phyloP scores from a whole-genome alignment of 1,139 yeast genomes.

The Fermentozyma sake region DNA sequence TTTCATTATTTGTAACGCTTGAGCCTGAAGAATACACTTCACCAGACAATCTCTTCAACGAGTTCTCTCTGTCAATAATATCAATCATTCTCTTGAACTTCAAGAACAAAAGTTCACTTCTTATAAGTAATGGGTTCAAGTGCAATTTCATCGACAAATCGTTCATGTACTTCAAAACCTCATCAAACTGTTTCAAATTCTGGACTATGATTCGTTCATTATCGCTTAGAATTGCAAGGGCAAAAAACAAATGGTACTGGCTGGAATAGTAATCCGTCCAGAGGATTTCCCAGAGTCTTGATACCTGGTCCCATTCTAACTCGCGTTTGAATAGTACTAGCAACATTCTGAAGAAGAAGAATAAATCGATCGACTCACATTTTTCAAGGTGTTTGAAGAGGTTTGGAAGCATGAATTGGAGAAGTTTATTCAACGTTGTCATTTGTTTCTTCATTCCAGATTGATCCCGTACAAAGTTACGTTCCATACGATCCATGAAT shows the following conservation, averaged over 20 bases:
- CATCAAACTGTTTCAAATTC: constrained; percentile 77
- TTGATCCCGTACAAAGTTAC: constrained; percentile 88
- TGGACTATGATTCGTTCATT: constrained; percentile 75
- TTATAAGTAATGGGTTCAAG: constrained; percentile 65
- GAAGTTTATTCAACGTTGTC: constrained; percentile 73
- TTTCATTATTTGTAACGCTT: constrained; percentile 5
- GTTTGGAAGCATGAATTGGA: constrained; percentile 84
- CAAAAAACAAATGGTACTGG: constrained; percentile 83
- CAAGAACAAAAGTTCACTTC: constrained; percentile 79
- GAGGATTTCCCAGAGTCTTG: constrained; percentile 82
- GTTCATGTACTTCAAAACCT: constrained; percentile 87
- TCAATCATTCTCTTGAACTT: constrained; percentile 76
- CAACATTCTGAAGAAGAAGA: constrained; percentile 92
- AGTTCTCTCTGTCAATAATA: constrained; percentile 61
- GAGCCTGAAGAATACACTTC: constrained; percentile 11
- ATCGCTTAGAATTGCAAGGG: constrained; percentile 82
- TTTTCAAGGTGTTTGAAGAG: constrained; percentile 76
- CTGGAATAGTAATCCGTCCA: constrained; percentile 86
- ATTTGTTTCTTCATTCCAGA: constrained; percentile 90
- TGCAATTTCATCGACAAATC: constrained; percentile 77
- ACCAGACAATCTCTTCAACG: constrained; percentile 14
- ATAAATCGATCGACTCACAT: constrained; percentile 85
- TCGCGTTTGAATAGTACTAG: constrained; percentile 95
- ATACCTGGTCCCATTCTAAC: constrained; percentile 73
- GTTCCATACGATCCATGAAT: constrained; percentile 93